These are phyloP conservation scores for Venturiaceae sp. DNA, from an alignment of 2,329 filamentous ascomycete species.

Conservation along the genomic window DNA sequence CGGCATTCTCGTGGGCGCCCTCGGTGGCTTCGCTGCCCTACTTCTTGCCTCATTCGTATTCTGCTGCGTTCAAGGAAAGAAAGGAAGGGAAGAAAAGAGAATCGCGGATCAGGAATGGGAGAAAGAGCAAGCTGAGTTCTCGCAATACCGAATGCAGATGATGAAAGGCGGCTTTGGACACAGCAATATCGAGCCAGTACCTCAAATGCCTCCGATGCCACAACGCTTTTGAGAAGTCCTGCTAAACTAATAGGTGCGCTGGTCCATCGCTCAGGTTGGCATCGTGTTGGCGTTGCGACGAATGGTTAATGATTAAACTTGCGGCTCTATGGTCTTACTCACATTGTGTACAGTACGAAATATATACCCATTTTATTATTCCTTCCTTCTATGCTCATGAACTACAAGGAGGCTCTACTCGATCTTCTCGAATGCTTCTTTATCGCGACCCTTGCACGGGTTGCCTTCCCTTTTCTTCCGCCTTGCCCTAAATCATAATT, in stretches of 20 bases:
- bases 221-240: neutral
- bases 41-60: conserved; percentile 18
- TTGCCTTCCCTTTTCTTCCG: neutral
- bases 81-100: conserved; percentile 22
- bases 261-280: neutral
- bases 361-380: neutral
- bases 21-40: conserved; percentile 19
- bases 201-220: neutral
- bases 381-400: neutral
- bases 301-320: neutral
- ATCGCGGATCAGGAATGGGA: conserved; percentile 10
- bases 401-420: too few species aligned
- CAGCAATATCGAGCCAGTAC: neutral
- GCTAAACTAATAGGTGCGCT: neutral
- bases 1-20: conserved; percentile 21
- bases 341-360: neutral
- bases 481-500: neutral
- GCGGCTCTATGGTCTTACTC: neutral
- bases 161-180: conserved; percentile 7
- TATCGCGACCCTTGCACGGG: neutral
- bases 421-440: neutral
- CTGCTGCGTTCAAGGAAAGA: conserved; percentile 28
- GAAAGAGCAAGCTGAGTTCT: conserved; percentile 6
- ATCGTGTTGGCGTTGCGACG: neutral
- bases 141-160: conserved; percentile 9